These are phyloP conservation scores for Rheum nobile DNA, from an alignment of 148 eudicot genomes.

Conservation along the genomic window DNA sequence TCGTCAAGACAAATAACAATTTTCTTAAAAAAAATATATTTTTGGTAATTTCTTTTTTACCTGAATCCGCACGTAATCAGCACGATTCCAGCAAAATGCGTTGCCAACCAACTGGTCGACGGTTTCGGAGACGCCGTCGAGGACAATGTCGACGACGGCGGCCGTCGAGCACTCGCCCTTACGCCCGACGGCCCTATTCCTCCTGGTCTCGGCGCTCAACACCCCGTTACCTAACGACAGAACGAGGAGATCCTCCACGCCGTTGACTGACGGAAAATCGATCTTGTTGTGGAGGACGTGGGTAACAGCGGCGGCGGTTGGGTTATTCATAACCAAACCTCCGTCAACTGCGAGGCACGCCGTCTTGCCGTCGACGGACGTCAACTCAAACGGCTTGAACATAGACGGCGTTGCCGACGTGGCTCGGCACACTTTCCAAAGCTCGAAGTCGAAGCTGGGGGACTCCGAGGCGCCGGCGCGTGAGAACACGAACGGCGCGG, in stretches of 20 bases:
- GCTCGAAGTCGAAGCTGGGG: slow-evolving; percentile 44
- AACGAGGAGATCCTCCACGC: slow-evolving; percentile 57
- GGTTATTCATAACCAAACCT: slow-evolving; percentile 70
- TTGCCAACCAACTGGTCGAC: slow-evolving; percentile 87
- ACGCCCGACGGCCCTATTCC: slow-evolving; percentile 13
- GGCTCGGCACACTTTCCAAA: slow-evolving; percentile 62
- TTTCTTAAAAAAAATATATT: not conserved
- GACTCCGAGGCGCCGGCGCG: slow-evolving; percentile 62
- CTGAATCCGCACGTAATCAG: slow-evolving; percentile 84
- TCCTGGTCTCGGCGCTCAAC: slow-evolving; percentile 11
- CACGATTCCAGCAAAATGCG: slow-evolving; percentile 74
- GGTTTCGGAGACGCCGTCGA: slow-evolving; percentile 90
- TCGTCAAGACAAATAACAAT: not conserved
- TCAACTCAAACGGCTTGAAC: slow-evolving; percentile 36
- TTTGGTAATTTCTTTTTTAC: slow-evolving; percentile 16
- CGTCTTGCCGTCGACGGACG: slow-evolving; percentile 42
- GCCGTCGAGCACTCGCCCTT: slow-evolving; percentile 37
- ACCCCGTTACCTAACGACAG: slow-evolving; percentile 56
- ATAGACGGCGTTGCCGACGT: slow-evolving; percentile 47
- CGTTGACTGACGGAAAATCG: slow-evolving; percentile 54
- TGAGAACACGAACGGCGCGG: slow-evolving; percentile 77
- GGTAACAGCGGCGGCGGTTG: slow-evolving; percentile 59
- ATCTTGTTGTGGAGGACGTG: slow-evolving; percentile 58
- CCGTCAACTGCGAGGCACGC: slow-evolving; percentile 49
- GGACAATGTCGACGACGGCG: slow-evolving; percentile 46